A percentile compares a stretch with the other conserved stretches of the same genome.
These are phyloP conservation scores for Neofusicoccum umdonicola DNA, from an alignment of 2,329 filamentous ascomycete species.

Conservation along the genomic window DNA sequence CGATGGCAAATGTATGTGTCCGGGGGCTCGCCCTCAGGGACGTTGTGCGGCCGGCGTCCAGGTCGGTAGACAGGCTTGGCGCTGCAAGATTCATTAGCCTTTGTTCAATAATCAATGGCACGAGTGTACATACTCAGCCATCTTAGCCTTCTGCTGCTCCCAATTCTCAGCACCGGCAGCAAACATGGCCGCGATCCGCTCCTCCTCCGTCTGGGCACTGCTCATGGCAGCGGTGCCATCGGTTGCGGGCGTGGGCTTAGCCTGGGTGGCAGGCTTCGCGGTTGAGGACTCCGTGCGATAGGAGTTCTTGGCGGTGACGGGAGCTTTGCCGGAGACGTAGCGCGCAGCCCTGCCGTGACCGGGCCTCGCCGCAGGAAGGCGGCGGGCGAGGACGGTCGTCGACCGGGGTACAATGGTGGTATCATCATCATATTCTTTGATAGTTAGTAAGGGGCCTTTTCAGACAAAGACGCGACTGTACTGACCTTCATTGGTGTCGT, in stretches of 20 bases:
- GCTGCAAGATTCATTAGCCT: conserved; percentile 23
- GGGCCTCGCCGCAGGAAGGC: conserved; percentile 77
- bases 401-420: conserved; percentile 96
- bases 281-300: conserved; percentile 62
- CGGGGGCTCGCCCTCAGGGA: conserved; percentile 90
- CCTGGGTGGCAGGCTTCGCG: conserved; percentile 49
- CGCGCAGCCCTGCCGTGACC: conserved; percentile 88
- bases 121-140: conserved; percentile 61
- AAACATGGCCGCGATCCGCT: conserved; percentile 90
- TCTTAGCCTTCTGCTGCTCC: conserved; percentile 88
- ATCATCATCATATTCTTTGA: conserved; percentile 89
- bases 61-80: conserved; percentile 44
- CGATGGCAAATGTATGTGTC: conserved; percentile 95
- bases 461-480: conserved; percentile 15
- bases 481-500: conserved; percentile 87
- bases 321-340: conserved; percentile 96
- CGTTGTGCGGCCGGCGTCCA: conserved; percentile 64
- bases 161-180: conserved; percentile 86
- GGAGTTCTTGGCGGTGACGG: conserved; percentile 78
- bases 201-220: conserved; percentile 84
- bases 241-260: conserved; percentile 38
- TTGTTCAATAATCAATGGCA: conserved; percentile 16
- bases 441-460: conserved; percentile 13
- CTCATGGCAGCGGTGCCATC: conserved; percentile 66
- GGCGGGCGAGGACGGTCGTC: conserved; percentile 85